Conservation (phyloP, 306 rosid species). For the Cicer bijugum region DNA sequence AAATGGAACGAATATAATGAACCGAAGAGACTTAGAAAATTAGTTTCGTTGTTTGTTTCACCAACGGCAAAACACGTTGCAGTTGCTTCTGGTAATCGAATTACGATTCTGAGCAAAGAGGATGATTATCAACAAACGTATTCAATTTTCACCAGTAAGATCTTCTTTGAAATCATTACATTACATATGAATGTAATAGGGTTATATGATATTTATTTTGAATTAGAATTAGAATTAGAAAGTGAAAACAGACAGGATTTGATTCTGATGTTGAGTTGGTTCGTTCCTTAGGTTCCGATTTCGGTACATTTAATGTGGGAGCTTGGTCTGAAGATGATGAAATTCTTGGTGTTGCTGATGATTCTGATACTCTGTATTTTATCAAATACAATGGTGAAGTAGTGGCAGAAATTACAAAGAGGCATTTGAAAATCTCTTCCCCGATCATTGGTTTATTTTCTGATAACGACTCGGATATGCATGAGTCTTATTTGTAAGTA, state of each 20-base stretch:
- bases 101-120: slow-evolving; percentile 74
- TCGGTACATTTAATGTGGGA: slow-evolving; percentile 77
- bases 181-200: background rate
- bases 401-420: slow-evolving; percentile 64
- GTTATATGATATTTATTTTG: background rate
- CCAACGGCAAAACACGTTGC: slow-evolving; percentile 78
- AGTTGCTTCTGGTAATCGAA: slow-evolving; percentile 84
- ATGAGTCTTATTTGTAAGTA: slow-evolving; percentile 68
- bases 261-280: slow-evolving; percentile 42
- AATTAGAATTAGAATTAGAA: background rate
- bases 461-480: slow-evolving; percentile 51
- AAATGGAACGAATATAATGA: slow-evolving; percentile 72
- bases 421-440: slow-evolving; percentile 64
- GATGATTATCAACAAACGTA: slow-evolving; percentile 74
- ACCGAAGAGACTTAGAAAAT: slow-evolving; percentile 61
- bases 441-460: slow-evolving; percentile 68
- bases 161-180: background rate
- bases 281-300: slow-evolving; percentile 59
- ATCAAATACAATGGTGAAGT: slow-evolving; percentile 79
- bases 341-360: slow-evolving; percentile 84
- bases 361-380: slow-evolving; percentile 72
- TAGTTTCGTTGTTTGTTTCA: slow-evolving; percentile 72
- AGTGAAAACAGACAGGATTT: background rate
- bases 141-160: slow-evolving; percentile 73
- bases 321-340: slow-evolving; percentile 85